Conservation (phyloP, 495 filamentous ascomycete genomes). For the Neurospora terricola region DNA sequence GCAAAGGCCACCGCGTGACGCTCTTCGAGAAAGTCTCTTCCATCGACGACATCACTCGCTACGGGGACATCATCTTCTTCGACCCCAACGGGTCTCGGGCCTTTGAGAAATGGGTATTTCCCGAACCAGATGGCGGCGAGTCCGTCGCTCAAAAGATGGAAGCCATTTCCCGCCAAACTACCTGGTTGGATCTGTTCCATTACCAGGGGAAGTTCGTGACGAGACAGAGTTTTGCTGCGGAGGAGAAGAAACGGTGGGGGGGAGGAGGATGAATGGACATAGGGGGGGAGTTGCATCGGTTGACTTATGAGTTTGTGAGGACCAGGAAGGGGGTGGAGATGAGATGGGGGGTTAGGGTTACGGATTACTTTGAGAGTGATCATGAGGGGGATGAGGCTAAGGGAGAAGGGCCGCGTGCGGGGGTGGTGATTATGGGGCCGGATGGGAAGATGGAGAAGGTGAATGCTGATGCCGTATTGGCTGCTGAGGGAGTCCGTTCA, state of each 20-base stretch:
- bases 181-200: slow-evolving; percentile 24
- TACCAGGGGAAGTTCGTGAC: slow-evolving; percentile 23
- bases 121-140: slow-evolving; percentile 19
- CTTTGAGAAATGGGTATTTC: slow-evolving; percentile 30
- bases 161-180: slow-evolving; percentile 38
- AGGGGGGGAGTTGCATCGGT: slow-evolving; percentile 49
- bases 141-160: slow-evolving; percentile 36
- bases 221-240: slow-evolving; percentile 20
- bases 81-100: slow-evolving; percentile 38
- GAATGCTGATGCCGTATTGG: slow-evolving; percentile 47
- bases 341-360: slow-evolving; percentile 42
- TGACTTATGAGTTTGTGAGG: neutral
- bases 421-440: slow-evolving; percentile 32
- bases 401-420: slow-evolving; percentile 29
- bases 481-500: slow-evolving; percentile 54
- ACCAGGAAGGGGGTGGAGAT: slow-evolving; percentile 38
- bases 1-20: slow-evolving; percentile 24
- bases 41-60: slow-evolving; percentile 33
- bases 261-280: slow-evolving; percentile 45
- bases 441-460: slow-evolving; percentile 34
- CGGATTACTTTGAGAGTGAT: slow-evolving; percentile 51
- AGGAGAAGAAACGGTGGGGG: slow-evolving; percentile 20
- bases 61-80: slow-evolving; percentile 44
- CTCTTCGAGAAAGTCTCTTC: slow-evolving; percentile 27
- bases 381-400: neutral